Conservation (phyloP, 1,284 basidiomycete species). For the Irpex sp. region DNA sequence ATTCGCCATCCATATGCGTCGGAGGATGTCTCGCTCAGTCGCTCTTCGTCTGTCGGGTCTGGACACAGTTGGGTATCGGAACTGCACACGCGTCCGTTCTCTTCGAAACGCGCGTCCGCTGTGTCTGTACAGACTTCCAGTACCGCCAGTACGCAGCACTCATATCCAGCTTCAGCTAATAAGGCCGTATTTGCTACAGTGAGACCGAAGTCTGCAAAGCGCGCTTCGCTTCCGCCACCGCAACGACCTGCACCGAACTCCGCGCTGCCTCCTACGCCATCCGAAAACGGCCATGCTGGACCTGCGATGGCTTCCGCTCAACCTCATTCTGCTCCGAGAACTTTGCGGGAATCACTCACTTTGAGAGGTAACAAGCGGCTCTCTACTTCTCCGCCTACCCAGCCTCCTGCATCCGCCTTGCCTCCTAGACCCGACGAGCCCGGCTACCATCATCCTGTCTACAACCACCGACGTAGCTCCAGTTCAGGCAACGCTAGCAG, state of each 20-base stretch:
- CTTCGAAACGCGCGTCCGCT: conserved; percentile 56
- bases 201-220: conserved; percentile 35
- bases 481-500: conserved; percentile 39
- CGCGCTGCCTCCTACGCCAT: conserved; percentile 59
- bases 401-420: conserved; percentile 48
- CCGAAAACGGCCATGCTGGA: conserved; percentile 9
- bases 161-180: conserved; percentile 30
- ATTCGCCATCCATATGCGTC: conserved; percentile 31
- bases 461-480: conserved; percentile 34
- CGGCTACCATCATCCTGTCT: conserved; percentile 11
- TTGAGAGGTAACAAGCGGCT: conserved; percentile 48
- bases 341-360: conserved; percentile 50
- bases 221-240: conserved; percentile 63
- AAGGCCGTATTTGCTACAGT: conserved; percentile 19
- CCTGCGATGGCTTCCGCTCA: conserved; percentile 22
- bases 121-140: conserved; percentile 50
- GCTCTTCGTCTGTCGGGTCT: conserved; percentile 42
- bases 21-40: conserved; percentile 35
- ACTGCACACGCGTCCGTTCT: conserved; percentile 36
- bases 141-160: conserved; percentile 41
- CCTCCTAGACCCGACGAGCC: conserved; percentile 60
- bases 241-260: conserved; percentile 63
- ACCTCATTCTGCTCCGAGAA: conserved; percentile 32
- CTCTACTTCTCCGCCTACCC: conserved; percentile 59
- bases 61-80: conserved; percentile 43